Evolutionary conservation across 2,329 filamentous ascomycete species (phyloP), one percentile per base, ranked within the genome.

Genomic region (Didymella pomorum): DNA sequence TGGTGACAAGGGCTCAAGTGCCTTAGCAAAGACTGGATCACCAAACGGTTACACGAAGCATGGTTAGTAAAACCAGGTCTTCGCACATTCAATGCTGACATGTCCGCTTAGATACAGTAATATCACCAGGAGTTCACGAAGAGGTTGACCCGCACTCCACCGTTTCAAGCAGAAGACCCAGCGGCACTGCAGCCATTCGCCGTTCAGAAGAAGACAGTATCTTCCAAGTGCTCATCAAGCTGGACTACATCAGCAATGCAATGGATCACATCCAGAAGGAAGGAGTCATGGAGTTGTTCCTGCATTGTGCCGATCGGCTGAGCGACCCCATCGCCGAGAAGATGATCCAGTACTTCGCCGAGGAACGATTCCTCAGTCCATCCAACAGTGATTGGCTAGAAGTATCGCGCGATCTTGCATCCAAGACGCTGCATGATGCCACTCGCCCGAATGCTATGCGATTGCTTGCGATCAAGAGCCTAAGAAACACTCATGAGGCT

Each of bases 341-440:
- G 11, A 83, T 92, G 23, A 82, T 92, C 42, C 83, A 86, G 43
- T 87, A 91, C 70, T 90, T 89, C 63, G 83, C 84, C 54, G 86
- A 90, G 52, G 89, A 89, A 63, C 82, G 88, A 44, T 88, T 86
- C 67, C 90, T 90, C 66, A 89, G 88, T 43, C 90, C 90, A 2
- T 90, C 89, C 0, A 88, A 91, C 65, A 76, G 82, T 45, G 80
- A 85, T 33, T 93, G 89, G 90, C 83, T 89, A 61, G 77, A 82
- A 2, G 89, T 91, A 51, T 80, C 89, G 52, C 78, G 79, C 16
- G 77, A 86, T 25, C 82, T 92, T 1, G 73, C 91, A 16, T 79
- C 84, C 20, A 83, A 83, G 1, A 89, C 92, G 68, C 87, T 90
- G 65, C 82, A 83, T 41, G 86, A 91, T 67, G 81, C 81, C 29